Evolutionary conservation across 306 rosid species (phyloP), one percentile per base, ranked within the genome.

Genomic region (Canavalia gladiata): DNA sequence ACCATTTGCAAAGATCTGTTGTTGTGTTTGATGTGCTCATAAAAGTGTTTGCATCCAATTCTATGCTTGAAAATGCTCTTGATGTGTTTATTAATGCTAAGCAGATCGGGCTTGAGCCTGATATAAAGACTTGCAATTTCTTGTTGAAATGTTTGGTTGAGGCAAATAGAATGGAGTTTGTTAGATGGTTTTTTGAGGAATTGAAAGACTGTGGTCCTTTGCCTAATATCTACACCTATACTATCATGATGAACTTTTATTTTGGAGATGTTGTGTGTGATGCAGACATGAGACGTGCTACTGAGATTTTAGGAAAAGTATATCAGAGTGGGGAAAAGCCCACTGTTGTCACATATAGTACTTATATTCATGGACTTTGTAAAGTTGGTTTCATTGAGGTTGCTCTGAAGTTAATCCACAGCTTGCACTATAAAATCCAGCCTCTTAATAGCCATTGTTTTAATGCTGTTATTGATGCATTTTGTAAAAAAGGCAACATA

Each of bases 131-230:
- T 0, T 89, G 94, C 76, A 92, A 92, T 75, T 87, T 92, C 86
- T 80, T 92, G 90, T 77, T 92, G 82, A 90, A 92, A 78, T 89
- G 95, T 72, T 87, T 90, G 89, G 84, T 80, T 18, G 91, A 90
- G 68, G 83, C 70, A 11, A 86, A 90, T 51, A 87, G 80, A 57
- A 86, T 68, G 84, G 87, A 90, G 47, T 82, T 68, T 79, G 91
- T 84, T 7, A 72, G 56, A 77, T 52, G 47, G 45, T 82, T 87
- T 57, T 90, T 86, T 72, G 83, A 87, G 50, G 83, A 84, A 78
- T 82, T 89, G 55, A 87, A 73, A 81, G 43, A 76, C 47, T 77
- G 77, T 64, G 97, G 91, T 43, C 97, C 92, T 0, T 51, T 35
- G 0, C 90, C 94, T 33, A 92, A 85, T 83, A 74, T 86, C 31